Percentiles rank a stretch among this genome's conserved stretches.
Conservation (phyloP, 352 stramenopile genomes). For the Pythium apleroticum region DNA sequence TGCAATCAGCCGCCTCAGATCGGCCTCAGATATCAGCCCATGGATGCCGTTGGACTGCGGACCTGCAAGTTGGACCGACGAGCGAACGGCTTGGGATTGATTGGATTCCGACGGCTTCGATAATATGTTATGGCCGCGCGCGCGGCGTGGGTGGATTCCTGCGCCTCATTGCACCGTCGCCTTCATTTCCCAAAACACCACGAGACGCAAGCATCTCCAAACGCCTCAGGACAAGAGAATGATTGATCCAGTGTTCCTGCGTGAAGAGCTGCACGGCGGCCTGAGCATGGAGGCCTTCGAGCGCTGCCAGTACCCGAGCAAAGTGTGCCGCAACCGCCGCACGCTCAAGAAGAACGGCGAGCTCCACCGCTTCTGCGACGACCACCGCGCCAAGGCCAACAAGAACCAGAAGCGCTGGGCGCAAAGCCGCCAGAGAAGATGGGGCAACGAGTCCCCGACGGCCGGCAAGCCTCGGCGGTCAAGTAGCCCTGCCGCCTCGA, state of each 20-base stretch:
- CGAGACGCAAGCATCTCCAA: background rate
- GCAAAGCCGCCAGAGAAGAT: background rate
- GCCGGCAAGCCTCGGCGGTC: background rate
- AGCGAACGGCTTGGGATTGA: background rate
- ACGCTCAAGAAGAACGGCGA: background rate
- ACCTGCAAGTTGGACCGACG: background rate
- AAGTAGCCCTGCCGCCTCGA: background rate
- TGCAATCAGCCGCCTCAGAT: background rate
- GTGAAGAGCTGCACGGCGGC: background rate
- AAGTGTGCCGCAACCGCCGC: background rate
- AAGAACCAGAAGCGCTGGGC: constrained; percentile 1
- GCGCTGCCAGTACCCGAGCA: background rate
- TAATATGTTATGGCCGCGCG: background rate
- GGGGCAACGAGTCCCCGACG: background rate
- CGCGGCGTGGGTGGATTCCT: too few relatives aligned
- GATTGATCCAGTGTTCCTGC: background rate
- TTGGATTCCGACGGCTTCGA: background rate
- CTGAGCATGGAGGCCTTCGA: background rate
- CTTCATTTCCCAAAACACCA: background rate
- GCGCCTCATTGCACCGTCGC: too few relatives aligned
- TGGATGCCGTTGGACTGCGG: background rate
- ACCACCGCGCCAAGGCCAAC: constrained; percentile 1
- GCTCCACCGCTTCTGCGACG: background rate
- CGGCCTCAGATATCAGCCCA: background rate
- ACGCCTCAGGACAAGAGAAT: background rate